These are phyloP conservation scores for Xylariaceae sp. DNA, from an alignment of 2,329 filamentous ascomycete species.

Conservation along the genomic window DNA sequence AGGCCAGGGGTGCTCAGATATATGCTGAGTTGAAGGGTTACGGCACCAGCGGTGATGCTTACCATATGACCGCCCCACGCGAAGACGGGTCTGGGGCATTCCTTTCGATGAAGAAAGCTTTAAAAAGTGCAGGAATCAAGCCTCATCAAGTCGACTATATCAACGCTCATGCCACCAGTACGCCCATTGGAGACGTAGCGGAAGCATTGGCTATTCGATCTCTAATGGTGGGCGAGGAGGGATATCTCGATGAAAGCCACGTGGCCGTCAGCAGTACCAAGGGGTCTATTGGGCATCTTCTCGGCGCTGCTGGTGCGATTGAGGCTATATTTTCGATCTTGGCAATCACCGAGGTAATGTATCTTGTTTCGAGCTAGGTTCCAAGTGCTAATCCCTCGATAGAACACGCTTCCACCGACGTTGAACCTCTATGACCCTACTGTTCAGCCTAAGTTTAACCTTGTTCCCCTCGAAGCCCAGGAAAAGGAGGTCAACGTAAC, in stretches of 20 bases:
- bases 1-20: slow-evolving; percentile 73
- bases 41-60: slow-evolving; percentile 84
- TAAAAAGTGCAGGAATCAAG: slow-evolving; percentile 70
- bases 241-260: slow-evolving; percentile 60
- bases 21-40: slow-evolving; percentile 91
- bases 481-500: slow-evolving; percentile 71
- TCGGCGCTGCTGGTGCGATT: slow-evolving; percentile 88
- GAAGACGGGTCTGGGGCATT: slow-evolving; percentile 81
- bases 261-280: slow-evolving; percentile 93
- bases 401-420: slow-evolving; percentile 84
- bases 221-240: slow-evolving; percentile 74
- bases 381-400: slow-evolving; percentile 12
- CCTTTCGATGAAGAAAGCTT: slow-evolving; percentile 81
- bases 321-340: slow-evolving; percentile 86
- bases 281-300: slow-evolving; percentile 85
- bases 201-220: slow-evolving; percentile 82
- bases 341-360: slow-evolving; percentile 73
- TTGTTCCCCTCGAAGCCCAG: slow-evolving; percentile 75
- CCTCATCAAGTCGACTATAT: slow-evolving; percentile 83
- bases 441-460: slow-evolving; percentile 77
- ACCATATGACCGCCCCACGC: slow-evolving; percentile 90
- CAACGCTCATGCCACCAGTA: slow-evolving; percentile 94
- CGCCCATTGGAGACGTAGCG: slow-evolving; percentile 80
- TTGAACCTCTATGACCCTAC: slow-evolving; percentile 74
- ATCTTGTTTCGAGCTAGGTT: background rate